Evolutionary conservation across 2,329 filamentous ascomycete species (phyloP).

Genomic region (Fusarium devonianum): DNA sequence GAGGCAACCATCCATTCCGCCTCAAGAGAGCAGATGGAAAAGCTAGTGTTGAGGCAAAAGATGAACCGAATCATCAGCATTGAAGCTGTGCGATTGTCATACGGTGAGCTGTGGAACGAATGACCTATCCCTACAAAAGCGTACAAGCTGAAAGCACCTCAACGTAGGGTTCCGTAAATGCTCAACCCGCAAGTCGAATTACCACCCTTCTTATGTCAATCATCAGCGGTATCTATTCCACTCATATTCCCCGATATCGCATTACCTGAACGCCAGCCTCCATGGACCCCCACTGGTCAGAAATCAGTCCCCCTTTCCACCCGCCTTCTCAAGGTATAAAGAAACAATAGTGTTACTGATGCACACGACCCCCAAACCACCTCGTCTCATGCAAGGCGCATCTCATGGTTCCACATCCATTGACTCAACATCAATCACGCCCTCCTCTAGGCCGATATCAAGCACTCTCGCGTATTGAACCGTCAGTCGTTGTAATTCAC

Average conservation of each 20-base stretch:
- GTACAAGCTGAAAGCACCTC: too few species aligned
- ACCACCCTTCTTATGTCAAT: conserved; percentile 23
- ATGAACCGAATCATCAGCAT: too few species aligned
- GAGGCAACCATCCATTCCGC: too few species aligned
- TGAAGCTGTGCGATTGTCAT: too few species aligned
- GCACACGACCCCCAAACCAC: too few species aligned
- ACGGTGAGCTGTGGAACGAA: too few species aligned
- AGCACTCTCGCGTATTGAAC: conserved; percentile 91
- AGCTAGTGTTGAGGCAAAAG: too few species aligned
- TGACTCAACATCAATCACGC: conserved; percentile 52
- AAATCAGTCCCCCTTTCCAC: conserved; percentile 11
- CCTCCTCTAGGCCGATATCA: conserved; percentile 63
- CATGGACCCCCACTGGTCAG: conserved; percentile 16
- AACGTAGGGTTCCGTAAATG: too few species aligned
- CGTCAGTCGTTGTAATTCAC: conserved; percentile 92
- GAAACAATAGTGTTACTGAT: conserved; percentile 35
- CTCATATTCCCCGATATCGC: conserved; percentile 13
- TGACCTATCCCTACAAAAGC: too few species aligned
- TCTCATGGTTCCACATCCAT: conserved; percentile 53
- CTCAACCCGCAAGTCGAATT: too few species aligned
- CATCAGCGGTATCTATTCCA: conserved; percentile 27
- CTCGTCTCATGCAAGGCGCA: conserved; percentile 10
- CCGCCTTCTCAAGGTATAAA: not conserved
- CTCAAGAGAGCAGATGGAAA: too few species aligned
- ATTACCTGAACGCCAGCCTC: conserved; percentile 29